Evolutionary conservation across 2,329 filamentous ascomycete genomes (phyloP), one percentile per base, ranked within the genome.

Genomic region (Rosellinia necatrix): DNA sequence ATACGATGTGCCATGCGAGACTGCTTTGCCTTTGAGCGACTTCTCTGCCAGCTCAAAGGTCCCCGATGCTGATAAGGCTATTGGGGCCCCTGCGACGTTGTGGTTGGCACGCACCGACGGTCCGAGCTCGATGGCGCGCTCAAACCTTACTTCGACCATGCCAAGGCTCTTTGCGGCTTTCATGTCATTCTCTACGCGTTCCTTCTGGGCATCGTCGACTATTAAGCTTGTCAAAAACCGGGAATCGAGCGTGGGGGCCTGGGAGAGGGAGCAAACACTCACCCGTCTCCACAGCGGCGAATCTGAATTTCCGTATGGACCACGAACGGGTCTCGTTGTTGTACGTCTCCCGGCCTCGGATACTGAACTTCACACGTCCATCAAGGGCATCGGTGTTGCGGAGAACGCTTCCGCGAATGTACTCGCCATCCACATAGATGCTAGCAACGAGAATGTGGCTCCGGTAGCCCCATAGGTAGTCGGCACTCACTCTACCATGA

Each of bases 1-100:
- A 55, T 56, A 74, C 71, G 46, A 62, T 12, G 70, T 70, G 4
- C 69, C 69, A 29, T 74, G 72, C 1, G 70, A 72, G 6, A 74
- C 56, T 0, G 67, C 65, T 41, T 63, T 66, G 6, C 71, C 72
- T 29, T 74, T 73, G 3, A 74, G 59, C 0, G 71, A 66, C 50
- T 72, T 68, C 38, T 74, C 72, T 0, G 71, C 59, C 2, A 74
- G 60, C 49, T 70, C 65, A 6, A 60, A 55, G 3, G 42, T 19
- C 9, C 17, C 41, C 17, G 32, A n/a, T n/a, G n/a, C n/a, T n/a
- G n/a, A n/a, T n/a, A n/a, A n/a, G n/a, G n/a, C n/a, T n/a, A n/a
- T n/a, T n/a, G n/a, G n/a, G n/a, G n/a, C n/a, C n/a, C n/a, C n/a
- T n/a, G n/a, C n/a, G n/a, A n/a, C n/a, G n/a, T n/a, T n/a, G n/a